Evolutionary conservation across 768 basidiomycete species (phyloP).

Genomic region (Lactarius trivialis): DNA sequence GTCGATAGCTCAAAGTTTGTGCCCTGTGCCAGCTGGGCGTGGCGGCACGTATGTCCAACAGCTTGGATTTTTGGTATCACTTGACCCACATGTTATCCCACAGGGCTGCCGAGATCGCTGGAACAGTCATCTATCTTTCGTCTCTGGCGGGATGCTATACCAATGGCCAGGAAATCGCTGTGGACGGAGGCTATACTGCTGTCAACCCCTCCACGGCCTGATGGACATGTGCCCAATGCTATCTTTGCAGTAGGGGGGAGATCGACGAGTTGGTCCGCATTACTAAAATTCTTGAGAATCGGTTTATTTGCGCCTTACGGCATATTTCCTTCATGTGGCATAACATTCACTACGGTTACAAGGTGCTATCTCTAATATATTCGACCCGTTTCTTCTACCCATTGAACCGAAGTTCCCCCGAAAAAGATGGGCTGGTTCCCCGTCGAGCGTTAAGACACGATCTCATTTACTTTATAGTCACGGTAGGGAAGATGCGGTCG

Average conservation of each 20-base stretch:
- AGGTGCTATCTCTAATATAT: too few relatives aligned
- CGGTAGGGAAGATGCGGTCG: too few relatives aligned
- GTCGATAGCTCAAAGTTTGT: conserved; percentile 50
- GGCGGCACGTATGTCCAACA: conserved; percentile 55
- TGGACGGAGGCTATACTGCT: conserved; percentile 69
- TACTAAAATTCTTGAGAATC: too few relatives aligned
- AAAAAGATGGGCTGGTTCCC: too few relatives aligned
- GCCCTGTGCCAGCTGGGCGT: conserved; percentile 54
- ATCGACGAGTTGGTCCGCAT: too few relatives aligned
- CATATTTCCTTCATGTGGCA: too few relatives aligned
- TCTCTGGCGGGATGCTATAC: conserved; percentile 68
- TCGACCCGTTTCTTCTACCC: too few relatives aligned
- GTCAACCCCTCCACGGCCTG: conserved; percentile 58
- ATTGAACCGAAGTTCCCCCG: too few relatives aligned
- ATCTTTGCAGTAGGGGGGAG: background rate
- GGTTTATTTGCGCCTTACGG: too few relatives aligned
- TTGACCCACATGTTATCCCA: background rate
- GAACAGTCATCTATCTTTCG: conserved; percentile 68
- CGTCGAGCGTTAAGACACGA: too few relatives aligned
- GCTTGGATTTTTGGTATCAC: background rate
- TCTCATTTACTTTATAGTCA: too few relatives aligned
- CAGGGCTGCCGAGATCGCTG: conserved; percentile 70
- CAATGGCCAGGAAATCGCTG: conserved; percentile 70
- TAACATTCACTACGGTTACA: too few relatives aligned
- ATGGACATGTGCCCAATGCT: conserved; percentile 5